These are phyloP conservation scores for Clonostachys rosea DNA, from an alignment of 2,329 filamentous ascomycete genomes.

Conservation along the genomic window DNA sequence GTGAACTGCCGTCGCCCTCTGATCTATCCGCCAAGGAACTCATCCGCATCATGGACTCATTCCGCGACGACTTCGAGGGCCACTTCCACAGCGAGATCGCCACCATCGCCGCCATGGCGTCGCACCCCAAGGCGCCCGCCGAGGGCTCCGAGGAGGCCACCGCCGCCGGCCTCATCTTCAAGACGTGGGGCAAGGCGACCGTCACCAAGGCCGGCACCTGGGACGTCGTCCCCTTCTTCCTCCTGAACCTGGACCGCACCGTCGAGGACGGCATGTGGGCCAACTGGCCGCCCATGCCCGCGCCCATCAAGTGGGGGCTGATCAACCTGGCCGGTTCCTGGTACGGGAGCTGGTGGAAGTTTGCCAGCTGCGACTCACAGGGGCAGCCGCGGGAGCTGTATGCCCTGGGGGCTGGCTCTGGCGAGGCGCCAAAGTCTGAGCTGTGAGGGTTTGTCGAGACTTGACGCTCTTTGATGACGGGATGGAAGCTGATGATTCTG, in stretches of 20 bases:
- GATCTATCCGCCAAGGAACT: conserved; percentile 40
- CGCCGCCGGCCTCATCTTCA: conserved; percentile 45
- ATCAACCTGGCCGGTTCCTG: conserved; percentile 53
- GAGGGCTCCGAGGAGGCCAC: conserved; percentile 37
- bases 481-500: too few species aligned
- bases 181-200: conserved; percentile 58
- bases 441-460: neutral
- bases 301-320: conserved; percentile 53
- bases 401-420: conserved; percentile 26
- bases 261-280: conserved; percentile 56
- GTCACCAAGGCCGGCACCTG: conserved; percentile 55
- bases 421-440: conserved; percentile 1
- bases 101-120: conserved; percentile 43
- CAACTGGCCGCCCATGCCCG: conserved; percentile 62
- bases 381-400: conserved; percentile 50
- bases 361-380: conserved; percentile 53
- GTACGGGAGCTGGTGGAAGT: conserved; percentile 58
- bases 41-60: conserved; percentile 41
- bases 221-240: conserved; percentile 61
- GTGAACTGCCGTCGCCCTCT: conserved; percentile 28
- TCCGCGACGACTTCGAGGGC: conserved; percentile 42
- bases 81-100: conserved; percentile 53
- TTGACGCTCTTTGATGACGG: too few species aligned
- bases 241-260: conserved; percentile 57
- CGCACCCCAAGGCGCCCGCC: conserved; percentile 44